Percentiles rank a stretch among this genome's conserved stretches.
These are phyloP conservation scores for Fusarium bactridioides DNA, from an alignment of 2,329 filamentous ascomycete genomes.

Conservation along the genomic window DNA sequence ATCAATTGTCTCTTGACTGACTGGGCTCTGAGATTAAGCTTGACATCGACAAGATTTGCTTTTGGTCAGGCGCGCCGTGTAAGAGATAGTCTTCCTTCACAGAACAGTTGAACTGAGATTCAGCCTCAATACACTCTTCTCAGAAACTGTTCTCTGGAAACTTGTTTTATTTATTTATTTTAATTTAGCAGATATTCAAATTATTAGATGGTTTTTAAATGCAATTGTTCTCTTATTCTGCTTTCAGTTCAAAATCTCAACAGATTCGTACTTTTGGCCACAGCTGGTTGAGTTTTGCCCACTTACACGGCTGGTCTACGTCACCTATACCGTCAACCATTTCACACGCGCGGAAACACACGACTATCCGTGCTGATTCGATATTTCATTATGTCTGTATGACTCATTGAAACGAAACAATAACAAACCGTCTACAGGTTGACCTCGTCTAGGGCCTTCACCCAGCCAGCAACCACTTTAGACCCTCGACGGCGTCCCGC, in stretches of 20 bases:
- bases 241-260: not conserved
- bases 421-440: not conserved
- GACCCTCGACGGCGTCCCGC: constrained; percentile 29
- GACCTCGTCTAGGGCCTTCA: not conserved
- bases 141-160: not conserved
- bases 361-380: not conserved
- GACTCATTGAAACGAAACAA: not conserved
- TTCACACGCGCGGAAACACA: not conserved
- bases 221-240: not conserved
- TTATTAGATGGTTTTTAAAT: no score
- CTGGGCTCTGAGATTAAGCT: not conserved
- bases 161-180: not conserved
- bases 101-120: not conserved
- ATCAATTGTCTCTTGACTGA: not conserved
- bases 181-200: not conserved
- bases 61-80: not conserved
- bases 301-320: constrained; percentile 30
- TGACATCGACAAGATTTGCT: not conserved
- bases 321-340: constrained; percentile 13
- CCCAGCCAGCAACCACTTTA: constrained; percentile 36
- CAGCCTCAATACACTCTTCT: not conserved
- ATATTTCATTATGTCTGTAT: not conserved
- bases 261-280: not conserved
- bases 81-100: not conserved
- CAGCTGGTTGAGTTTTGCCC: not conserved